Percentiles rank a stretch among this genome's conserved stretches.
These are phyloP conservation scores for Madurella fahalii DNA, from an alignment of 2,329 filamentous ascomycete genomes.

Conservation along the genomic window DNA sequence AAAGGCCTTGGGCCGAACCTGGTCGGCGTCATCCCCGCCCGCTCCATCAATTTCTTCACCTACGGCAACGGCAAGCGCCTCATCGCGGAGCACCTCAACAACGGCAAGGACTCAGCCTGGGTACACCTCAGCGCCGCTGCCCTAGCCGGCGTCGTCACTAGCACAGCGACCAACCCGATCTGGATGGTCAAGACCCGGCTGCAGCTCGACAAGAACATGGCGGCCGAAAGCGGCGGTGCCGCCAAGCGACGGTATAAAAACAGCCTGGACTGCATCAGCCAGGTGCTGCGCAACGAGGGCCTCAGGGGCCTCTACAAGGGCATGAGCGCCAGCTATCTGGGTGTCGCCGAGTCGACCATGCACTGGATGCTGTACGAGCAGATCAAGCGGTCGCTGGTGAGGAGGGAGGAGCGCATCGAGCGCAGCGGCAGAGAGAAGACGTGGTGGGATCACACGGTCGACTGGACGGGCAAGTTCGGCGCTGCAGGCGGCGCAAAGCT, in stretches of 20 bases:
- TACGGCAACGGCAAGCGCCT: slow-evolving; percentile 89
- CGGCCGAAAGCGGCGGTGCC: slow-evolving; percentile 52
- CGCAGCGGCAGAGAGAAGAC: slow-evolving; percentile 59
- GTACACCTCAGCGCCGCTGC: slow-evolving; percentile 76
- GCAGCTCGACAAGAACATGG: slow-evolving; percentile 84
- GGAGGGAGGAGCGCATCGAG: slow-evolving; percentile 56
- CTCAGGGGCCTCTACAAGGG: slow-evolving; percentile 81
- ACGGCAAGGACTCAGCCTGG: slow-evolving; percentile 64
- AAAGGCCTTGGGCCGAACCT: slow-evolving; percentile 90
- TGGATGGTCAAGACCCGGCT: slow-evolving; percentile 94
- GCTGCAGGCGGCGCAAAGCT: slow-evolving; percentile 84
- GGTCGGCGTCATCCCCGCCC: slow-evolving; percentile 81
- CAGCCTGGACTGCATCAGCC: slow-evolving; percentile 79
- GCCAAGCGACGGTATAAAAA: slow-evolving; percentile 73
- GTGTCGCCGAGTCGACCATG: slow-evolving; percentile 82
- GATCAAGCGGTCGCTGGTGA: slow-evolving; percentile 71
- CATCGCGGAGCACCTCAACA: slow-evolving; percentile 70
- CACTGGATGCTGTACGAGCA: slow-evolving; percentile 96
- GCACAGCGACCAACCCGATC: slow-evolving; percentile 90
- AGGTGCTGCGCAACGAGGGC: slow-evolving; percentile 78
- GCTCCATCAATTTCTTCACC: slow-evolving; percentile 89
- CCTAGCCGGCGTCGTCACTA: slow-evolving; percentile 76
- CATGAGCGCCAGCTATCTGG: slow-evolving; percentile 85
- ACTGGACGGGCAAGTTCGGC: slow-evolving; percentile 73
- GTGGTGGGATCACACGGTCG: slow-evolving; percentile 68